phyloP scores from a whole-genome alignment of 2,329 filamentous ascomycete genomes.

The Hypoxylon sp. region DNA sequence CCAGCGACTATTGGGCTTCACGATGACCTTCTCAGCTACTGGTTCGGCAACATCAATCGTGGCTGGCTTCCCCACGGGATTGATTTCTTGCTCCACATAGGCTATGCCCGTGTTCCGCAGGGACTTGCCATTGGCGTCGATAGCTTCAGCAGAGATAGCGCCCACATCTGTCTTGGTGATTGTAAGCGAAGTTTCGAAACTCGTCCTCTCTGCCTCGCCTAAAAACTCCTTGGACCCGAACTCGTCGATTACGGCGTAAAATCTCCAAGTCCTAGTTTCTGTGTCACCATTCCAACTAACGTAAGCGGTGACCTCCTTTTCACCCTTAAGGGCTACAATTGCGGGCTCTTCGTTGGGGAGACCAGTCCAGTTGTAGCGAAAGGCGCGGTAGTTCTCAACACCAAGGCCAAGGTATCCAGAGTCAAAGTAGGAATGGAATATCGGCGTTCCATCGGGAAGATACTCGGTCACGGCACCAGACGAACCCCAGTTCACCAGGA shows the following conservation, averaged over 20 bases:
- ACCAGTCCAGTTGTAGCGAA: conserved; percentile 57
- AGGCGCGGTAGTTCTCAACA: conserved; percentile 48
- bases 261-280: conserved; percentile 62
- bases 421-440: conserved; percentile 59
- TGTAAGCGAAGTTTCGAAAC: conserved; percentile 60
- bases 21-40: conserved; percentile 8
- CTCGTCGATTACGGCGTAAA: conserved; percentile 58
- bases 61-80: conserved; percentile 6
- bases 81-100: conserved; percentile 50
- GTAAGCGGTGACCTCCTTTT: conserved; percentile 54
- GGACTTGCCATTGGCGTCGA: conserved; percentile 43
- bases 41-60: neutral
- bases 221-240: conserved; percentile 55
- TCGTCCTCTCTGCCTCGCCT: conserved; percentile 55
- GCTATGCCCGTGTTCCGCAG: conserved; percentile 43
- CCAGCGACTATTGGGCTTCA: conserved; percentile 14
- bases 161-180: conserved; percentile 29
- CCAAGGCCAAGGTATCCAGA: conserved; percentile 40
- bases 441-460: conserved; percentile 40
- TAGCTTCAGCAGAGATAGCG: conserved; percentile 47
- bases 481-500: conserved; percentile 64
- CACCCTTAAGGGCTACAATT: conserved; percentile 46
- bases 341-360: conserved; percentile 57
- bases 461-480: conserved; percentile 64
- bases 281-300: conserved; percentile 69